Evolutionary conservation across 257 asterid genomes (phyloP), one percentile per base, ranked within the genome.

Genomic region (Eustoma russellianum): DNA sequence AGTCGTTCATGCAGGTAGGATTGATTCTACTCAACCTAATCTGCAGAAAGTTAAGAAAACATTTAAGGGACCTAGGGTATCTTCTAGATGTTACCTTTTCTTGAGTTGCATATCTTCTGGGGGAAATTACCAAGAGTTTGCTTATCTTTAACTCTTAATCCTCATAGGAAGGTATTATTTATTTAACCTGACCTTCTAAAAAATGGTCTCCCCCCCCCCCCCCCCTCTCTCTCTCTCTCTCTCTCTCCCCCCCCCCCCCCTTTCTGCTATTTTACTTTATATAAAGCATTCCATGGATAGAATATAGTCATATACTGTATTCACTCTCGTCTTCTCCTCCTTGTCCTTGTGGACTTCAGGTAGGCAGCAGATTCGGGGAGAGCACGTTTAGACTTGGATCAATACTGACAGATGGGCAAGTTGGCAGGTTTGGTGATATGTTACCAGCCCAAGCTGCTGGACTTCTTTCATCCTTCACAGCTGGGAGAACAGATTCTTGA

Each of bases 391-490:
- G 84, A 71, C 80, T 90, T 77, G 94, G 98, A 61, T 92, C 98
- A 41, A 87, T 92, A 18, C 72, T 92, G 41, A 68, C 97, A 6
- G 98, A 92, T 55, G 95, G 98, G 62, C 98, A 92, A 72, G 97
- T 88, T 13, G 95, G 43, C 12, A 77, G 98, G 71, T 87, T 92
- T 68, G 98, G 98, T 58, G 98, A 92, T 76, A 87, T 92, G 38
- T 73, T 92, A 64, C 98, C 98, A 56, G 95, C 85, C 41, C 96
- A 91, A 63, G 98, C 98, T 70, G 95, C 97, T 19, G 97, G 98
- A 57, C 88, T 92, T 58, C 90, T 87, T 64, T 92, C 98, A 50
- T 85, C 96, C 67, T 79, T 92, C 55, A 82, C 95, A 5, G 66
- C 87, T 64, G 81, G 78, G 50, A 77, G 98, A 70, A 79, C 86